phyloP scores from a whole-genome alignment of 768 basidiomycete species.

The Boletus sp. region DNA sequence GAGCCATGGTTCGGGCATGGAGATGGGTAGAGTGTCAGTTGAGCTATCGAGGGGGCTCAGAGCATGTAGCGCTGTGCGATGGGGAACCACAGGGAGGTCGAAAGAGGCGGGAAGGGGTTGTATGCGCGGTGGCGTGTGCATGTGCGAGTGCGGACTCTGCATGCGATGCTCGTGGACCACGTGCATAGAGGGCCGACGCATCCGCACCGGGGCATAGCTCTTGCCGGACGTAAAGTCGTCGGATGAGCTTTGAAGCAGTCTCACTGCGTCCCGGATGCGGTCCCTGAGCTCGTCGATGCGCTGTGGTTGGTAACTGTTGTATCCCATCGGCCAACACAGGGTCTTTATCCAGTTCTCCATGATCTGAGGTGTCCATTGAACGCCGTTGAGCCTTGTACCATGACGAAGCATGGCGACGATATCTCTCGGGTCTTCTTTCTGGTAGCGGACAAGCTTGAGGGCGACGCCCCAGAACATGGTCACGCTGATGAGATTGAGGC shows the following conservation, averaged over 20 bases:
- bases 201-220: background rate
- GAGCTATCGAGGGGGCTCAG: constrained; percentile 14
- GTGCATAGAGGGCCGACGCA: constrained; percentile 11
- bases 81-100: constrained; percentile 1
- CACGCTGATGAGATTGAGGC: constrained; percentile 57
- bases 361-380: constrained; percentile 51
- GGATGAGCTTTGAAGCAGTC: constrained; percentile 16
- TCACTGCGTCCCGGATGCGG: constrained; percentile 55
- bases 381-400: constrained; percentile 48
- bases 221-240: constrained; percentile 13
- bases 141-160: background rate
- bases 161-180: background rate
- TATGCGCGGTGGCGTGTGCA: background rate
- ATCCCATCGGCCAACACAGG: constrained; percentile 65
- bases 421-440: constrained; percentile 59
- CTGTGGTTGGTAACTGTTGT: constrained; percentile 43
- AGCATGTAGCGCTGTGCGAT: background rate
- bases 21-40: background rate
- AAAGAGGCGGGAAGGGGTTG: constrained; percentile 1
- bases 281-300: constrained; percentile 44
- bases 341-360: constrained; percentile 57
- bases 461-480: constrained; percentile 72
- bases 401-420: constrained; percentile 66
- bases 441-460: constrained; percentile 67
- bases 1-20: constrained; percentile 30